Evolutionary conservation across 78 protist genomes (phyloP).

Genomic region (Protostelium mycophagum): DNA sequence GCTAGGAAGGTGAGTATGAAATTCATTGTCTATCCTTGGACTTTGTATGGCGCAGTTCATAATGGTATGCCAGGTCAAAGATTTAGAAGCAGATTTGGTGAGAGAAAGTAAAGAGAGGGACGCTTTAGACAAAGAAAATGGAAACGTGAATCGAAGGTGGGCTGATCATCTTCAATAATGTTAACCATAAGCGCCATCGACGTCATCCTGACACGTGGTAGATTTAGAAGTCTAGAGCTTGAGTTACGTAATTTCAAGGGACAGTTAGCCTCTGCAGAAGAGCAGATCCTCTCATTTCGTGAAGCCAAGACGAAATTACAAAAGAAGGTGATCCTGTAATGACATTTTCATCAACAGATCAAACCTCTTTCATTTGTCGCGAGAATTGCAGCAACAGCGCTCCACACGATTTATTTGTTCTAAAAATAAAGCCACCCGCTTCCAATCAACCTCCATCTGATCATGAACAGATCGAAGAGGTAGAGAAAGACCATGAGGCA

Average conservation of each 20-base stretch:
- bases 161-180: neutral
- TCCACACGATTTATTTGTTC: too few relatives aligned
- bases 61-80: too few relatives aligned
- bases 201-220: neutral
- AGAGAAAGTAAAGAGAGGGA: neutral
- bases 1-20: too few relatives aligned
- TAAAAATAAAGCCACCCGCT: too few relatives aligned
- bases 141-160: neutral
- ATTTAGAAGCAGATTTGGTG: neutral
- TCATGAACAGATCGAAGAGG: slow-evolving; percentile 1
- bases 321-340: neutral
- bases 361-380: too few relatives aligned
- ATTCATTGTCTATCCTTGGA: too few relatives aligned
- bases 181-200: too few relatives aligned
- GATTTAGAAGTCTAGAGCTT: neutral
- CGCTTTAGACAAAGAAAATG: neutral
- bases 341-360: too few relatives aligned
- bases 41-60: too few relatives aligned
- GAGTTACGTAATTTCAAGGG: neutral
- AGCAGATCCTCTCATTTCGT: neutral
- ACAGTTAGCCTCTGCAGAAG: neutral
- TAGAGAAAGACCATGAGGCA: neutral
- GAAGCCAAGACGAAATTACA: neutral
- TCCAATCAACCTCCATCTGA: too few relatives aligned
- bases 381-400: too few relatives aligned